phyloP scores from a whole-genome alignment of 495 filamentous ascomycete species.

The Aspergillus steynii region DNA sequence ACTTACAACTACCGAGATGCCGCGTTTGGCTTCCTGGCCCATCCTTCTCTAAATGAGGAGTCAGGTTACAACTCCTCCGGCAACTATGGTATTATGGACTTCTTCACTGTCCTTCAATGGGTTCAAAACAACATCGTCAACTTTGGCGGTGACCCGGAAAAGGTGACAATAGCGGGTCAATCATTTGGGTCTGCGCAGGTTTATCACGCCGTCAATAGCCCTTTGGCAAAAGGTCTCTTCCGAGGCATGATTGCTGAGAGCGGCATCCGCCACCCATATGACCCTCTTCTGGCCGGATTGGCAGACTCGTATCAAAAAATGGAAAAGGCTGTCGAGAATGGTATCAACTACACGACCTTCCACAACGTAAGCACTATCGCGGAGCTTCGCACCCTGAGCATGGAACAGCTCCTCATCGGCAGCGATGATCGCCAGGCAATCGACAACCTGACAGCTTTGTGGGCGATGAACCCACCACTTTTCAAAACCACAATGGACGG shows the following conservation, averaged over 20 bases:
- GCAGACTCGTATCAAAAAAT: slow-evolving; percentile 32
- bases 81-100: slow-evolving; percentile 30
- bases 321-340: slow-evolving; percentile 22
- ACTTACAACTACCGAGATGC: slow-evolving; percentile 74
- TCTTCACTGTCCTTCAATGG: slow-evolving; percentile 47
- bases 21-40: slow-evolving; percentile 66
- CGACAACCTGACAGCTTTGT: slow-evolving; percentile 30
- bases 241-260: slow-evolving; percentile 29
- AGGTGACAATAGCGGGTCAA: slow-evolving; percentile 46
- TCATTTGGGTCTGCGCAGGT: slow-evolving; percentile 46
- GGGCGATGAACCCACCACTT: slow-evolving; percentile 25
- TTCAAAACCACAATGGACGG: slow-evolving; percentile 33
- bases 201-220: slow-evolving; percentile 33
- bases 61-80: slow-evolving; percentile 48
- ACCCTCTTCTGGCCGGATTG: slow-evolving; percentile 27
- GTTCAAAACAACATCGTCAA: slow-evolving; percentile 51
- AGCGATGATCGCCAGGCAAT: slow-evolving; percentile 26
- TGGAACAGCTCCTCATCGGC: slow-evolving; percentile 25
- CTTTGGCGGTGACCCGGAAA: slow-evolving; percentile 63
- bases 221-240: slow-evolving; percentile 30
- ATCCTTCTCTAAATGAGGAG: slow-evolving; percentile 50
- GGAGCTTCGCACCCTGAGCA: slow-evolving; percentile 26
- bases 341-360: slow-evolving; percentile 23
- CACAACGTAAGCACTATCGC: slow-evolving; percentile 30
- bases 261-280: slow-evolving; percentile 32